A percentile compares a stretch with the other conserved stretches of the same genome.
phyloP scores from a whole-genome alignment of 1,139 yeast species.

The Protomyces gravidus region DNA sequence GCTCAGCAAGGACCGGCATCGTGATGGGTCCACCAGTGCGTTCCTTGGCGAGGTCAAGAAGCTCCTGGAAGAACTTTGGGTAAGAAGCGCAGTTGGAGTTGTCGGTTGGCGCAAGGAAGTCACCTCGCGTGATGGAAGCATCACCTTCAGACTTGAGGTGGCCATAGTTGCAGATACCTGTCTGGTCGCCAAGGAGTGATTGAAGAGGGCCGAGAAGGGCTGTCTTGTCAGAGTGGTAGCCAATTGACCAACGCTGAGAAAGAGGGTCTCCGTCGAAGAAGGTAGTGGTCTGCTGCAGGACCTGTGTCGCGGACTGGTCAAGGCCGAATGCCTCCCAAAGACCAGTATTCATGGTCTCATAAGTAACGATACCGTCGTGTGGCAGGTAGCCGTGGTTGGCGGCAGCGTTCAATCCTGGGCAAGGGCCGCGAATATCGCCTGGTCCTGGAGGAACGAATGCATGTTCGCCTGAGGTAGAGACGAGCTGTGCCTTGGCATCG shows the following conservation, averaged over 20 bases:
- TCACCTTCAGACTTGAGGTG: constrained; percentile 5
- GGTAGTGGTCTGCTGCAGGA: constrained; percentile 3
- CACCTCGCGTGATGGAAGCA: constrained; percentile 5
- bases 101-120: neutral
- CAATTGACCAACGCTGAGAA: neutral
- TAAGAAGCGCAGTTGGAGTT: constrained; percentile 5
- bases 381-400: constrained; percentile 6
- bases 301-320: constrained; percentile 4
- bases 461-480: neutral
- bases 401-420: constrained; percentile 3
- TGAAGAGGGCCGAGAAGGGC: neutral
- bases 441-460: constrained; percentile 1
- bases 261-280: constrained; percentile 4
- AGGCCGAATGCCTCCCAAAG: constrained; percentile 11
- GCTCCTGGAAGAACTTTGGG: constrained; percentile 4
- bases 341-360: neutral
- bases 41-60: constrained; percentile 2
- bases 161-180: constrained; percentile 1
- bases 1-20: constrained; percentile 2
- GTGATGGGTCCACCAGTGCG: constrained; percentile 10
- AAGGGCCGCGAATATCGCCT: constrained; percentile 1
- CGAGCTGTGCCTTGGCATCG: neutral
- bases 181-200: neutral
- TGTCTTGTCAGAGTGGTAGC: constrained; percentile 1
- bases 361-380: neutral